A percentile compares a stretch with the other conserved stretches of the same genome.
Conservation (phyloP, 495 filamentous ascomycete genomes). For the Hyphodiscus hymeniophilus region DNA sequence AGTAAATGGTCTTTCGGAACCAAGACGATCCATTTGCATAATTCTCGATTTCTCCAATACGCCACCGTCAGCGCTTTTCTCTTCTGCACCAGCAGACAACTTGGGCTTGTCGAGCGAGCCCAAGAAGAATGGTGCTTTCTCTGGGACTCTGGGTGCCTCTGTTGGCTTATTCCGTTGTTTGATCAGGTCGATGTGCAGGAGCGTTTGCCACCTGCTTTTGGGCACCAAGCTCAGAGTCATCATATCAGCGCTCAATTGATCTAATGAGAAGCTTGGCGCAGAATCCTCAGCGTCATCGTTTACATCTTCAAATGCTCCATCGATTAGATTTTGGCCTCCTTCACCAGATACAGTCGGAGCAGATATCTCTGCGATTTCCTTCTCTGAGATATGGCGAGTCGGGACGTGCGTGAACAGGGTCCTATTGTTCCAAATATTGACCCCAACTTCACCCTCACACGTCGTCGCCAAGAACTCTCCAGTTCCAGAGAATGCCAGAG, state of each 20-base stretch:
- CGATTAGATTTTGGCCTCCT: constrained; percentile 59
- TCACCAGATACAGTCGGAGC: constrained; percentile 78
- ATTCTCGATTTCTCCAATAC: constrained; percentile 45
- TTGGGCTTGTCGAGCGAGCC: constrained; percentile 51
- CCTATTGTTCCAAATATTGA: constrained; percentile 91
- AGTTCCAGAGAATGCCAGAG: constrained; percentile 78
- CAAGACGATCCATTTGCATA: constrained; percentile 34
- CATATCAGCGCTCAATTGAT: constrained; percentile 72
- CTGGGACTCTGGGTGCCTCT: constrained; percentile 80
- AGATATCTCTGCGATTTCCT: constrained; percentile 52
- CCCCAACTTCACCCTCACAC: constrained; percentile 73
- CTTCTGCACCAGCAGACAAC: constrained; percentile 10
- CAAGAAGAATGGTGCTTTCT: constrained; percentile 95
- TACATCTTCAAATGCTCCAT: constrained; percentile 61
- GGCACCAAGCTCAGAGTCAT: constrained; percentile 85
- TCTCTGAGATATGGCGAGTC: constrained; percentile 69
- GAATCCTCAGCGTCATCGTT: constrained; percentile 36
- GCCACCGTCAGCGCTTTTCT: constrained; percentile 18
- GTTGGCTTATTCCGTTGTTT: constrained; percentile 89
- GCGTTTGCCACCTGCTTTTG: constrained; percentile 83
- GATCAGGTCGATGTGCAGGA: constrained; percentile 84
- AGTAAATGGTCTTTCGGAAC: constrained; percentile 44
- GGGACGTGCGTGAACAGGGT: constrained; percentile 83
- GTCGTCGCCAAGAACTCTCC: constrained; percentile 91
- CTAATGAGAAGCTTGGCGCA: constrained; percentile 42